Evolutionary conservation across 805 yeast genomes (phyloP).

Genomic region (Yamadazyma tumulicola): DNA sequence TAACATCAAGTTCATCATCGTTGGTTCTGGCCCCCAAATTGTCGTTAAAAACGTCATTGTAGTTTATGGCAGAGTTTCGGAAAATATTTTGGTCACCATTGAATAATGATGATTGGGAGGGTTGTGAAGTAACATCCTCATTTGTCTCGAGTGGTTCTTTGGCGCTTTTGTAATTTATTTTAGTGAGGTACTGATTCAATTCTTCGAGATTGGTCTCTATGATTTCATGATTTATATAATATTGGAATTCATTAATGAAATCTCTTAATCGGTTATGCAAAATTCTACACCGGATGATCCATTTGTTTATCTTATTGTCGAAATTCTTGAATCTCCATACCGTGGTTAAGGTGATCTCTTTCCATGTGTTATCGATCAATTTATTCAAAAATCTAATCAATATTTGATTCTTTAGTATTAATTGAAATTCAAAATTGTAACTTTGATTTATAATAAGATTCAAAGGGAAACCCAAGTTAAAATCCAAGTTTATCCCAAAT

Average conservation of each 20-base stretch:
- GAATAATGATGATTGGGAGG: background rate
- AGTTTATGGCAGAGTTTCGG: constrained; percentile 6
- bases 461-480: constrained; percentile 81
- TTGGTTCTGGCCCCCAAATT: constrained; percentile 6
- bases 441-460: constrained; percentile 71
- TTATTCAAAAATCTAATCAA: constrained; percentile 61
- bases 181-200: constrained; percentile 27
- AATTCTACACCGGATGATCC: constrained; percentile 53
- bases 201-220: constrained; percentile 52
- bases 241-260: constrained; percentile 52
- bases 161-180: constrained; percentile 5
- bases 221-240: constrained; percentile 56
- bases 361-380: constrained; percentile 65
- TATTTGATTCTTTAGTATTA: constrained; percentile 68
- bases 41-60: constrained; percentile 19
- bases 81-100: background rate
- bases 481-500: constrained; percentile 51
- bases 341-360: constrained; percentile 57
- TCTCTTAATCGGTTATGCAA: constrained; percentile 57
- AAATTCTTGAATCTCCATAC: constrained; percentile 61
- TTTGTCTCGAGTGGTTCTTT: constrained; percentile 1
- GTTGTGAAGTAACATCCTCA: no score
- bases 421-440: constrained; percentile 71
- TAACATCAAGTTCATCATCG: constrained; percentile 13
- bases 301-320: constrained; percentile 41